phyloP scores from a whole-genome alignment of 495 filamentous ascomycete genomes.

The Cercophora sp. region DNA sequence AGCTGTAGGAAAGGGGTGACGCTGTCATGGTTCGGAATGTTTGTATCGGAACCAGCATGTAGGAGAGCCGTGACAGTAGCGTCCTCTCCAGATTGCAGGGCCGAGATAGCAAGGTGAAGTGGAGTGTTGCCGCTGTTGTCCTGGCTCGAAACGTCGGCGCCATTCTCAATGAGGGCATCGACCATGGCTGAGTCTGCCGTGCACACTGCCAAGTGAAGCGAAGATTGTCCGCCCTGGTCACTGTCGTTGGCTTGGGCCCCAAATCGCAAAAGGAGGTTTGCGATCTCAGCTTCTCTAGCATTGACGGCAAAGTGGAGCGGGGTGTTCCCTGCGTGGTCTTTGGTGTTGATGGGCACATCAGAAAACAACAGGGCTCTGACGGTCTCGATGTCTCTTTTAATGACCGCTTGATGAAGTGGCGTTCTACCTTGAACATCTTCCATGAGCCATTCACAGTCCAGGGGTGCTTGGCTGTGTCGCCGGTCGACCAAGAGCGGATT shows the following conservation, averaged over 20 bases:
- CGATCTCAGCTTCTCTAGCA: not conserved
- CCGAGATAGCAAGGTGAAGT: not conserved
- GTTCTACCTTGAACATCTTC: not conserved
- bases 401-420: not conserved
- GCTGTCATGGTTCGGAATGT: not conserved
- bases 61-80: not conserved
- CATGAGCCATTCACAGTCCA: no score
- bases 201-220: not conserved
- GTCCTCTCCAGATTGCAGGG: not conserved
- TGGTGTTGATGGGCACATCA: not conserved
- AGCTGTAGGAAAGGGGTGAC: not conserved
- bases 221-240: not conserved
- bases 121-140: not conserved
- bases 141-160: not conserved
- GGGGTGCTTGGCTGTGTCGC: no score
- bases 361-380: not conserved
- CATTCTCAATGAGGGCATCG: not conserved
- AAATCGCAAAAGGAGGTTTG: not conserved
- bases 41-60: not conserved
- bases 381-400: not conserved
- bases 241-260: not conserved
- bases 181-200: not conserved
- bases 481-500: no score
- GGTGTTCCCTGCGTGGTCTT: not conserved
- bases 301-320: not conserved